Evolutionary conservation across 2,329 filamentous ascomycete species (phyloP).

Genomic region (Byssothecium circinans): DNA sequence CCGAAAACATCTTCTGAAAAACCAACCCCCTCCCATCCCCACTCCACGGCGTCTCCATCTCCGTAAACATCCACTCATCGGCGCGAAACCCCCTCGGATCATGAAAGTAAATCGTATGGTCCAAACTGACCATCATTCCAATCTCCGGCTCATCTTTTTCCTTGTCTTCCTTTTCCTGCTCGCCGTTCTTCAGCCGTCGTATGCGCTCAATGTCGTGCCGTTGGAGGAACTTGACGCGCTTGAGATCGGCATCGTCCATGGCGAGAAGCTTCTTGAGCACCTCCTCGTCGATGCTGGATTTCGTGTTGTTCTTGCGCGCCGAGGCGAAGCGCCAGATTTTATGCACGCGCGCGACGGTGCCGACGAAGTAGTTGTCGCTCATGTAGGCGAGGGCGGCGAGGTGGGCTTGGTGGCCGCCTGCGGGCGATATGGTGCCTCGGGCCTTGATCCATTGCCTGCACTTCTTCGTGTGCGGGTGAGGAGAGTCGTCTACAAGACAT

Average conservation of each 20-base stretch:
- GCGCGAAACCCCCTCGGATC: constrained; percentile 53
- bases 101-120: constrained; percentile 66
- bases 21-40: constrained; percentile 77
- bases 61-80: constrained; percentile 75
- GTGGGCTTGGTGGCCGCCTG: constrained; percentile 77
- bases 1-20: constrained; percentile 70
- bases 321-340: constrained; percentile 73
- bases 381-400: constrained; percentile 89
- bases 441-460: constrained; percentile 72
- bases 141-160: constrained; percentile 55
- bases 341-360: constrained; percentile 80
- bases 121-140: constrained; percentile 84
- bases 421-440: constrained; percentile 70
- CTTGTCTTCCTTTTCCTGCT: constrained; percentile 51
- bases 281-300: constrained; percentile 46
- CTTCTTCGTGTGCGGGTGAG: constrained; percentile 65
- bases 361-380: constrained; percentile 90
- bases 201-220: constrained; percentile 55
- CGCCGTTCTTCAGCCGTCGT: constrained; percentile 41
- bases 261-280: constrained; percentile 49
- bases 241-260: constrained; percentile 49
- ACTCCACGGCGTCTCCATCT: constrained; percentile 80
- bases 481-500: constrained; percentile 42
- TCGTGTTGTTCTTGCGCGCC: constrained; percentile 39
- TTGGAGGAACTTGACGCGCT: constrained; percentile 47